These are phyloP conservation scores for Paracamarosporium sp. DNA, from an alignment of 2,329 filamentous ascomycete species.

Conservation along the genomic window DNA sequence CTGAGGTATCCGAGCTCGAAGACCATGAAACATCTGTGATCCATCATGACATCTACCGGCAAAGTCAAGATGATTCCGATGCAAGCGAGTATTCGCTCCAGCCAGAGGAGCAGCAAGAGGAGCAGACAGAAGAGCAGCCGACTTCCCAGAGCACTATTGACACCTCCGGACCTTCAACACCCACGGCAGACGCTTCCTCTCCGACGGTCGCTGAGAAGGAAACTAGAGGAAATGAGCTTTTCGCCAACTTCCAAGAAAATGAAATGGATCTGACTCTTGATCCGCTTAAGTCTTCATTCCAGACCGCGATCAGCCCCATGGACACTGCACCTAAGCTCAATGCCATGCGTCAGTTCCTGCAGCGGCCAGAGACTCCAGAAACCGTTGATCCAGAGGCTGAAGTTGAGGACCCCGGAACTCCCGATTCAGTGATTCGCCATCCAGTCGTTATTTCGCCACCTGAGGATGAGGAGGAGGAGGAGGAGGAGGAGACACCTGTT, in stretches of 20 bases:
- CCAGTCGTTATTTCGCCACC: constrained; percentile 56
- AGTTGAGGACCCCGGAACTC: constrained; percentile 65
- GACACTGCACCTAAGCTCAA: constrained; percentile 46
- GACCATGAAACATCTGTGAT: constrained; percentile 61
- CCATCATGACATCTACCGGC: constrained; percentile 55
- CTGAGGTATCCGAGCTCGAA: constrained; percentile 50
- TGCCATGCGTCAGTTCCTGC: constrained; percentile 46
- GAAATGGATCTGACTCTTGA: constrained; percentile 63
- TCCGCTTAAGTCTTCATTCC: constrained; percentile 58
- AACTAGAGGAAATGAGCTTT: constrained; percentile 51
- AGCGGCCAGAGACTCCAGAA: constrained; percentile 61
- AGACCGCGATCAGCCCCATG: constrained; percentile 35
- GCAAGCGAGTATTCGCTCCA: constrained; percentile 62
- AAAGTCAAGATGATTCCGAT: constrained; percentile 55
- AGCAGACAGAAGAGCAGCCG: constrained; percentile 45
- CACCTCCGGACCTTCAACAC: constrained; percentile 55
- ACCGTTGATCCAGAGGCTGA: constrained; percentile 53
- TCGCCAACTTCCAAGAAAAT: constrained; percentile 56
- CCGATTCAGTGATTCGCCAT: constrained; percentile 89
- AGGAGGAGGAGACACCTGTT: constrained; percentile 67
- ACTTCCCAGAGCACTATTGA: constrained; percentile 45
- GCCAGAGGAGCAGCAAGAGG: constrained; percentile 43
- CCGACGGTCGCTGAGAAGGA: constrained; percentile 37
- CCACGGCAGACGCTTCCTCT: constrained; percentile 43
- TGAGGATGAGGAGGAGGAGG: constrained; percentile 57